Evolutionary conservation across 345 rosid species (phyloP), one percentile per base, ranked within the genome.

Genomic region (Pseudoturritis turrita): DNA sequence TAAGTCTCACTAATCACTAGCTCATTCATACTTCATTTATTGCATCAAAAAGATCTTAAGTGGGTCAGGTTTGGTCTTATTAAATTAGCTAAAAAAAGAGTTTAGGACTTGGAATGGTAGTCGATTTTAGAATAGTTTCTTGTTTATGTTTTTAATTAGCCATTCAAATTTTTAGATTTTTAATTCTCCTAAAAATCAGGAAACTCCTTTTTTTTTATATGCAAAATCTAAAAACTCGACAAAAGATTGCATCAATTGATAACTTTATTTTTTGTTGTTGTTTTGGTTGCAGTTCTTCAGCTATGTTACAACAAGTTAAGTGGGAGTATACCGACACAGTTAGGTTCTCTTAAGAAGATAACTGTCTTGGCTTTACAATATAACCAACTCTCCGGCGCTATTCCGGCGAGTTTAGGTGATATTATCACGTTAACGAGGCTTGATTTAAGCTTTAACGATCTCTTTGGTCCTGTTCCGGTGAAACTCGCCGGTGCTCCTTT

Each of bases 341-440:
- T 91, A 55, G 94, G 99, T 10, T 89, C 90, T 15, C 22, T 95
- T 3, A 77, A 74, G 71, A 88, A 80, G 80, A 87, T 95, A 8
- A 78, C 56, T 47, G 97, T 89, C 39, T 90, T 95, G 18, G 92
- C 96, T 63, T 67, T 95, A 76, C 96, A 95, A 64, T 83, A 81
- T 71, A 95, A 95, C 80, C 80, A 55, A 49, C 76, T 95, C 21
- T 82, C 94, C 29, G 97, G 99, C 47, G 99, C 98, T 7, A 84
- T 95, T 57, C 99, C 99, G 18, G 97, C 99, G 2, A 89, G 92
- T 79, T 78, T 95, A 80, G 99, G 99, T 9, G 81, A 85, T 61
- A 63, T 90, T 58, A 72, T 31, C 52, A 68, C 62, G 74, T 77
- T 95, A 26, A 81, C 85, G 1, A 89, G 97, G 88, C 80, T 95